Evolutionary conservation across 257 asterid genomes (phyloP), one percentile per base, ranked within the genome.

Genomic region (Rhazya stricta): DNA sequence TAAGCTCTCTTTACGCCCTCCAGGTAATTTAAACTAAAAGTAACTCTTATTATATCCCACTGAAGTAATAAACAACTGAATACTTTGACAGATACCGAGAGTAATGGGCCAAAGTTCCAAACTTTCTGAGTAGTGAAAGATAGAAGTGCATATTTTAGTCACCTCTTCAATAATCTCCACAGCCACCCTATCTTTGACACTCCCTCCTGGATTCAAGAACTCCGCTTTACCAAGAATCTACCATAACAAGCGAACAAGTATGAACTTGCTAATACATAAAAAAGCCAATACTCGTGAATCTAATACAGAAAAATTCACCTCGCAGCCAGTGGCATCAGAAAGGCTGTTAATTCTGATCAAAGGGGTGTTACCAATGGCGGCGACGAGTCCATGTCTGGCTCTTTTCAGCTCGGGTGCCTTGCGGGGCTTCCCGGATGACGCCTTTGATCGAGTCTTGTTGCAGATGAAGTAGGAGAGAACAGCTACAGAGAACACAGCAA

Each of bases 141-240:
- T 12, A 34, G 15, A 66, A 43, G 7, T 0, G 61, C 48, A 57
- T 6, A 63, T 57, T n/a, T 7, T 67, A 74, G 27, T 18, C 57
- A 92, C 98, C 96, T 94, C 99, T 88, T 94, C 89, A 74, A 94
- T 87, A 76, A 94, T 91, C 82, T 92, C 87, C 67, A 94, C 92
- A 0, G 98, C 98, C 56, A 92, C 97, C 80, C 98, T 87, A 74
- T 94, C 99, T 83, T 94, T 92, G 58, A 94, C 98, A 77, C 97
- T 94, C 58, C 99, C 99, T 43, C 99, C 98, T 23, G 99, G 99
- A 75, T 94, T 94, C 81, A 92, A 82, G 82, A 94, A 94, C 85
- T 94, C 99, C 12, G 98, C 97, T 79, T 94, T 94, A 30, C 98
- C 99, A 75, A 89, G 75, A 84, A 94, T 94, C 99, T 94, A 82